phyloP scores from a whole-genome alignment of 305 asterid genomes.

The Fraxinus paxiana region DNA sequence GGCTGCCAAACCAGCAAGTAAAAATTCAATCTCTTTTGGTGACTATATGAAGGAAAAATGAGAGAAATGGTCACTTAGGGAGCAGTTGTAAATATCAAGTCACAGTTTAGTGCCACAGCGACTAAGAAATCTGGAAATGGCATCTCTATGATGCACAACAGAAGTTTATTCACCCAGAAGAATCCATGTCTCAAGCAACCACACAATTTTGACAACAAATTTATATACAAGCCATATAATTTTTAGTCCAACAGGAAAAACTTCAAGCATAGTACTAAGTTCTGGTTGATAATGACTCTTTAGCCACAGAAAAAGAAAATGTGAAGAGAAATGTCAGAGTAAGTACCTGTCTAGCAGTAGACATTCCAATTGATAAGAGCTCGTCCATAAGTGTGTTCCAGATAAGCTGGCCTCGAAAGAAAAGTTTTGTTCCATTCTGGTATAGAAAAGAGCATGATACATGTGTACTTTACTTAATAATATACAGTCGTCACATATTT shows the following conservation, averaged over 20 bases:
- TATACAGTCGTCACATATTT: slow-evolving; percentile 16
- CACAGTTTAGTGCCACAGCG: not conserved
- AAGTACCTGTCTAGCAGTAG: slow-evolving; percentile 63
- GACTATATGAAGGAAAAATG: slow-evolving; percentile 5
- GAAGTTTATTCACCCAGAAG: not conserved
- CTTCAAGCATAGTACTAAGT: slow-evolving; percentile 8
- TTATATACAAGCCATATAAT: not conserved
- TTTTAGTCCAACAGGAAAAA: not conserved
- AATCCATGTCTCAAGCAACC: not conserved
- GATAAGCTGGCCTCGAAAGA: slow-evolving; percentile 85
- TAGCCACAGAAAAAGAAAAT: slow-evolving; percentile 1
- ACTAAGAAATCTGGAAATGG: not conserved
- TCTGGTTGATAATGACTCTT: slow-evolving; percentile 6
- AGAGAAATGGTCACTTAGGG: not conserved
- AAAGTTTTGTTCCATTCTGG: slow-evolving; percentile 66
- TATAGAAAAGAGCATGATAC: slow-evolving; percentile 21
- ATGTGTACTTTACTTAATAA: slow-evolving; percentile 10
- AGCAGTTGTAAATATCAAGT: not conserved
- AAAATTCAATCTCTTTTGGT: slow-evolving; percentile 6
- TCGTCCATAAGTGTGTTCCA: slow-evolving; percentile 77
- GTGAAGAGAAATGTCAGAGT: slow-evolving; percentile 3
- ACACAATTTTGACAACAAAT: not conserved
- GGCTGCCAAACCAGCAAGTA: not conserved
- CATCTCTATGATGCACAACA: not conserved
- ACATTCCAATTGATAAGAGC: slow-evolving; percentile 68